phyloP scores from a whole-genome alignment of 208 protist species.

The Wallacemonas sp. region DNA sequence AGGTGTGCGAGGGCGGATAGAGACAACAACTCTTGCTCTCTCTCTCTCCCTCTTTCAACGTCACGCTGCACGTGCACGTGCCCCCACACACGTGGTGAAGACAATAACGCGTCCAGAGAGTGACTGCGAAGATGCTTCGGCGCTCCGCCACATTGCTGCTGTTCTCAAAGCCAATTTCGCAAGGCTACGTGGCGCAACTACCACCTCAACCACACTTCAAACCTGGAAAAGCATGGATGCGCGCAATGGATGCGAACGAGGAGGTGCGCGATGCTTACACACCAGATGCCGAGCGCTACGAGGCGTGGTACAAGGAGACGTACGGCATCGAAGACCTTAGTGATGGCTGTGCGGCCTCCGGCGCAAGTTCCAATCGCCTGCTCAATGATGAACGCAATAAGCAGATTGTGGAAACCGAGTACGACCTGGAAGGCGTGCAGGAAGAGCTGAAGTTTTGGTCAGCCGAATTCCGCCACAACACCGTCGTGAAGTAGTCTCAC shows the following conservation, averaged over 20 bases:
- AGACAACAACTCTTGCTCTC: too few species aligned
- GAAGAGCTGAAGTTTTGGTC: conserved; percentile 62
- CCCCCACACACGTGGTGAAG: not conserved
- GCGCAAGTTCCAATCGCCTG: conserved; percentile 49
- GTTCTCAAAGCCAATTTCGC: conserved; percentile 76
- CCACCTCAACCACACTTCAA: conserved; percentile 26
- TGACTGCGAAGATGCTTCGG: conserved; percentile 21
- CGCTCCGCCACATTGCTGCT: conserved; percentile 25
- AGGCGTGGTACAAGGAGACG: conserved; percentile 75
- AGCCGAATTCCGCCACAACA: conserved; percentile 60
- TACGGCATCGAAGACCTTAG: conserved; percentile 67
- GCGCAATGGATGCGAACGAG: conserved; percentile 53
- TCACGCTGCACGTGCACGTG: not conserved
- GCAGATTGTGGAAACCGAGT: conserved; percentile 26
- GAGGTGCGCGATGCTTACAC: conserved; percentile 63
- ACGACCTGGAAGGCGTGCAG: conserved; percentile 47
- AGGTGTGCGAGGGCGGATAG: not conserved
- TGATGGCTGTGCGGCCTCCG: conserved; percentile 63
- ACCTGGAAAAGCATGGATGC: conserved; percentile 41
- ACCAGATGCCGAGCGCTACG: conserved; percentile 58
- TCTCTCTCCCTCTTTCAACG: conserved; percentile 5
- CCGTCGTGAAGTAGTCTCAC: conserved; percentile 32
- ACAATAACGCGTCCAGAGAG: not conserved
- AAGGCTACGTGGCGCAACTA: conserved; percentile 71
- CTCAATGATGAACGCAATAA: conserved; percentile 56